Conservation (phyloP, 306 rosid genomes). For the Citrullus colocynthis region DNA sequence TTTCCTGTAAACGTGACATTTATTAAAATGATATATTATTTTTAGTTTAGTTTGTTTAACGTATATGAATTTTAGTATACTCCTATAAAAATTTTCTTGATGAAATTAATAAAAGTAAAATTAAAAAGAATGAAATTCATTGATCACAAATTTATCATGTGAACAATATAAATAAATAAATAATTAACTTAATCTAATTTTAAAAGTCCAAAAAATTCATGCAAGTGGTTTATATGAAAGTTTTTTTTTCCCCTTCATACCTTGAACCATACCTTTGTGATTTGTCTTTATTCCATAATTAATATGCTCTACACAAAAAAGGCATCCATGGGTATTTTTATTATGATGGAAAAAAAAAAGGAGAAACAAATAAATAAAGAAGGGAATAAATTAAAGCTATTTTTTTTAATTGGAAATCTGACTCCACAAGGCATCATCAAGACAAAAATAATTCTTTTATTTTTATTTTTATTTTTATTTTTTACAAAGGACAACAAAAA, state of each 20-base stretch:
- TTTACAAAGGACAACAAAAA: neutral
- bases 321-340: neutral
- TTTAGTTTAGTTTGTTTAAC: no score
- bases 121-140: neutral
- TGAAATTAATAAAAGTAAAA: no score
- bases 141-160: neutral
- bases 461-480: neutral
- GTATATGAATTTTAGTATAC: no score
- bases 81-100: no score
- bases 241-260: neutral
- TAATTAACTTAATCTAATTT: neutral
- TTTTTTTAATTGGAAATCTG: slow-evolving; percentile 7
- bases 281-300: slow-evolving; percentile 3
- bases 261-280: neutral
- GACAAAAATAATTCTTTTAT: neutral
- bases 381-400: slow-evolving; percentile 1
- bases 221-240: neutral
- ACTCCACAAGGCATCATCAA: slow-evolving; percentile 5
- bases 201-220: neutral
- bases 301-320: neutral
- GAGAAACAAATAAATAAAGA: neutral
- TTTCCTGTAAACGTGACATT: no score
- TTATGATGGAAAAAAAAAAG: neutral
- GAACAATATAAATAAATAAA: neutral
- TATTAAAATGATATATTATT: no score